Evolutionary conservation across 495 filamentous ascomycete species (phyloP).

Genomic region (Evernia prunastri): DNA sequence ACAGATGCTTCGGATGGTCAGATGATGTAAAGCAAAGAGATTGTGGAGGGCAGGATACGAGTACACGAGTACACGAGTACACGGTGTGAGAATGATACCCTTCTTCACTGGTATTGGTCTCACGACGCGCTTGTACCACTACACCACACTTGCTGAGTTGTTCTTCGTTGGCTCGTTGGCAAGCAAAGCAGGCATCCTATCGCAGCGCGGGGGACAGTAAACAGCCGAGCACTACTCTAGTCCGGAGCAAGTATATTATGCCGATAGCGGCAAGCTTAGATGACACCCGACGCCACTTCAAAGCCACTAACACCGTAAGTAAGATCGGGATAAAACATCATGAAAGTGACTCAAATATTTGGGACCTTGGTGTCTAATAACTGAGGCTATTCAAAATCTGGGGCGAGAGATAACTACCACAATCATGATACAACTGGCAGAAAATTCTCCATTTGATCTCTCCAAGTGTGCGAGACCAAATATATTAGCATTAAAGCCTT

Average conservation of each 20-base stretch:
- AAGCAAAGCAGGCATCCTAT: neutral
- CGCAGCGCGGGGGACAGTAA: neutral
- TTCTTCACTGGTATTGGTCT: neutral
- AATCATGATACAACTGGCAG: neutral
- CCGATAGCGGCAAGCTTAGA: neutral
- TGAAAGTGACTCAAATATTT: no score
- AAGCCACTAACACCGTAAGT: no score
- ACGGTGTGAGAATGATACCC: neutral
- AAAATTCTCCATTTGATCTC: conserved; percentile 57
- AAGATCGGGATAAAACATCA: no score
- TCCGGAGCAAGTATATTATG: neutral
- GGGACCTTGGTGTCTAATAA: no score
- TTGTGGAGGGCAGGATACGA: neutral
- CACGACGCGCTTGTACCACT: neutral
- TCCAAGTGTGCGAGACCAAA: conserved; percentile 76
- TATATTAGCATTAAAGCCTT: conserved; percentile 74
- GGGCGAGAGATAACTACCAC: neutral
- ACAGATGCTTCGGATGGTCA: no score
- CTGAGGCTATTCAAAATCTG: neutral
- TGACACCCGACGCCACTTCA: neutral
- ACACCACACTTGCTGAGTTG: neutral
- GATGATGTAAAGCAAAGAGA: neutral
- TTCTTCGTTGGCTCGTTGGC: neutral
- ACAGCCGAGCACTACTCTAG: neutral
- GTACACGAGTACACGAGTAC: neutral